Evolutionary conservation across 1,284 basidiomycete genomes (phyloP).

Genomic region (Leucoagaricus sp.): DNA sequence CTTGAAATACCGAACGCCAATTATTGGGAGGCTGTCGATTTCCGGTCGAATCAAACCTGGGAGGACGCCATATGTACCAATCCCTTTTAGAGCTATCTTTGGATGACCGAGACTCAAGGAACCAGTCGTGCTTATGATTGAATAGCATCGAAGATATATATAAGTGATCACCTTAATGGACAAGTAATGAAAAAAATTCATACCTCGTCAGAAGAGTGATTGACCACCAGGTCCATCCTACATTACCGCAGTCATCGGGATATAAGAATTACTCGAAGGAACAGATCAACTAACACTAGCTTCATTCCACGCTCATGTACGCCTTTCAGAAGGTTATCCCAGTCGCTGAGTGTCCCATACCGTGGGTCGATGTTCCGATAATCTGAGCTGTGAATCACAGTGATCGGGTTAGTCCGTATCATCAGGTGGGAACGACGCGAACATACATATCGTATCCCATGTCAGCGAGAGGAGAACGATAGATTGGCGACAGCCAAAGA

Average conservation of each 20-base stretch:
- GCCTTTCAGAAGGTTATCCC: conserved; percentile 62
- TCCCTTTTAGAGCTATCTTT: conserved; percentile 64
- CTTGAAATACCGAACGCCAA: conserved; percentile 72
- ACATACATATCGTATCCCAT: conserved; percentile 74
- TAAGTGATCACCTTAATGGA: neutral
- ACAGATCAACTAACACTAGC: conserved; percentile 50
- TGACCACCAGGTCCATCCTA: conserved; percentile 82
- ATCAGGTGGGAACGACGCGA: too few species aligned
- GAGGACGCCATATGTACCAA: conserved; percentile 78
- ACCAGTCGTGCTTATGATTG: conserved; percentile 76
- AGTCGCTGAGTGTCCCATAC: conserved; percentile 76
- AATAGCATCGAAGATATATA: neutral
- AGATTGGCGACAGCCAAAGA: conserved; percentile 78
- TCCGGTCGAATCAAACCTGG: conserved; percentile 52
- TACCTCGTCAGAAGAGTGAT: conserved; percentile 76
- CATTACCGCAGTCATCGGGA: conserved; percentile 10
- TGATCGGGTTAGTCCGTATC: too few species aligned
- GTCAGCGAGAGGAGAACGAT: conserved; percentile 67
- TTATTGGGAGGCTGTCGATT: conserved; percentile 68
- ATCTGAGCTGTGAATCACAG: conserved; percentile 69
- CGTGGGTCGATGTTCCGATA: conserved; percentile 72
- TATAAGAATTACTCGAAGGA: conserved; percentile 4
- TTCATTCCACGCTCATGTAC: conserved; percentile 71
- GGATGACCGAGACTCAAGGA: conserved; percentile 61
- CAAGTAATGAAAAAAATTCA: conserved; percentile 3